These are phyloP conservation scores for Backusella tarrabulga DNA, from an alignment of 192 early-diverging fungal species.

Conservation along the genomic window DNA sequence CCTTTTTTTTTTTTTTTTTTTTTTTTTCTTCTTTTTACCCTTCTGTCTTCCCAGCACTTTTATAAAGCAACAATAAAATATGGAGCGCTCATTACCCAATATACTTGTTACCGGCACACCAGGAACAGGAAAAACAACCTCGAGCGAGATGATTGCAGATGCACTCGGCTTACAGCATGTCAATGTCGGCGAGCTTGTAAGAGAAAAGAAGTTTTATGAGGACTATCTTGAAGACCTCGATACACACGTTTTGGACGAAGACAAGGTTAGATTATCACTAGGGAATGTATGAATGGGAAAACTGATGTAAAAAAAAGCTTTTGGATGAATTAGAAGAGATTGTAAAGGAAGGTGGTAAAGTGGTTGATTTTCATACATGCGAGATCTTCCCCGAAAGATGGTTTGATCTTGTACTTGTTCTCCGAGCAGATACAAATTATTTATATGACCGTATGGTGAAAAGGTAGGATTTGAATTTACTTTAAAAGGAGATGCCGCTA, in stretches of 20 bases:
- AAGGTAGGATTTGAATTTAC: conserved; percentile 44
- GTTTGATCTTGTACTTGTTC: conserved; percentile 95
- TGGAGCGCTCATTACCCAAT: conserved; percentile 55
- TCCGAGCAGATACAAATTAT: conserved; percentile 73
- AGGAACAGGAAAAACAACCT: conserved; percentile 82
- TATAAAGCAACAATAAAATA: neutral
- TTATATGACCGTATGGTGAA: conserved; percentile 81
- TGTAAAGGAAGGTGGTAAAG: conserved; percentile 77
- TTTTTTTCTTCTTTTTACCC: neutral
- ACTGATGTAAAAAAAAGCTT: conserved; percentile 43
- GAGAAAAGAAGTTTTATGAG: conserved; percentile 81
- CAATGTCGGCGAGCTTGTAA: conserved; percentile 86
- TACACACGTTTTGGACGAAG: conserved; percentile 88
- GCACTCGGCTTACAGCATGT: conserved; percentile 75
- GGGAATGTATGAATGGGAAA: neutral
- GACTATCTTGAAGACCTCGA: conserved; percentile 87
- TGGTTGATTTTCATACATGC: conserved; percentile 94
- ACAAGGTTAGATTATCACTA: conserved; percentile 60
- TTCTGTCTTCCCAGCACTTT: neutral
- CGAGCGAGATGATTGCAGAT: conserved; percentile 74
- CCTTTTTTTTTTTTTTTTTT: neutral
- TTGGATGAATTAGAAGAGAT: conserved; percentile 88
- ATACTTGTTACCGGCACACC: conserved; percentile 86
- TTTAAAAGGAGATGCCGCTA: neutral
- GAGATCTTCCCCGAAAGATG: conserved; percentile 97